These are phyloP conservation scores for Coemansia asiatica DNA, from an alignment of 192 early-diverging fungal genomes.

Conservation along the genomic window DNA sequence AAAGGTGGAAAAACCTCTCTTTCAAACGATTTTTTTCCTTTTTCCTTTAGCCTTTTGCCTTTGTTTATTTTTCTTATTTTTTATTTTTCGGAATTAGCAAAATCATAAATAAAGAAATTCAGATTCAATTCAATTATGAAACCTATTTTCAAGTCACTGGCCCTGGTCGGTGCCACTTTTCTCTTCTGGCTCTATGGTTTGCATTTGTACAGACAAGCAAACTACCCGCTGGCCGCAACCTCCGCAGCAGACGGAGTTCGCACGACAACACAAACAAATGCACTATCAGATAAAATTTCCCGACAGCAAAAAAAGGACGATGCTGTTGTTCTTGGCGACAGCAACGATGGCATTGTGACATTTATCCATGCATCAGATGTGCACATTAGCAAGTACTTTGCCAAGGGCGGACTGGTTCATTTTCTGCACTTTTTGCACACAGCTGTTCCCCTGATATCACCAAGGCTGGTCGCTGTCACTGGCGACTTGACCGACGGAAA, in stretches of 20 bases:
- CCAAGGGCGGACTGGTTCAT: constrained; percentile 69
- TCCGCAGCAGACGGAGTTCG: neutral
- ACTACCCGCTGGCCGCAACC: constrained; percentile 20
- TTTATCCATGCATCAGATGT: constrained; percentile 83
- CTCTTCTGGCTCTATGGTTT: constrained; percentile 49
- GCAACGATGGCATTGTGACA: constrained; percentile 63
- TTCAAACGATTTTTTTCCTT: neutral
- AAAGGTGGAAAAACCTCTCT: too few species aligned
- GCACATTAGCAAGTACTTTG: constrained; percentile 75
- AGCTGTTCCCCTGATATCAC: constrained; percentile 74
- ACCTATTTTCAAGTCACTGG: constrained; percentile 18
- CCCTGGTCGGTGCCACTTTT: constrained; percentile 28
- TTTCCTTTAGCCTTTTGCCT: constrained; percentile 12
- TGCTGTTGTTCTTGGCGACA: constrained; percentile 51
- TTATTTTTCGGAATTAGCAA: constrained; percentile 4
- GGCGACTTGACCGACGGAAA: constrained; percentile 92
- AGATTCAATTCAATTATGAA: constrained; percentile 8
- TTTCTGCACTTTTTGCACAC: constrained; percentile 73
- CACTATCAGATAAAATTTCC: neutral
- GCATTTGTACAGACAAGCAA: constrained; percentile 35
- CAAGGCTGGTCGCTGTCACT: constrained; percentile 76
- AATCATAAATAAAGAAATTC: constrained; percentile 10
- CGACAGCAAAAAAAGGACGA: neutral
- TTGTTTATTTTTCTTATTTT: constrained; percentile 5
- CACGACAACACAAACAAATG: neutral